A percentile compares a stretch with the other conserved stretches of the same genome.
These are phyloP conservation scores for Fraxinus quadrangulata DNA, from an alignment of 257 asterid genomes.

Conservation along the genomic window DNA sequence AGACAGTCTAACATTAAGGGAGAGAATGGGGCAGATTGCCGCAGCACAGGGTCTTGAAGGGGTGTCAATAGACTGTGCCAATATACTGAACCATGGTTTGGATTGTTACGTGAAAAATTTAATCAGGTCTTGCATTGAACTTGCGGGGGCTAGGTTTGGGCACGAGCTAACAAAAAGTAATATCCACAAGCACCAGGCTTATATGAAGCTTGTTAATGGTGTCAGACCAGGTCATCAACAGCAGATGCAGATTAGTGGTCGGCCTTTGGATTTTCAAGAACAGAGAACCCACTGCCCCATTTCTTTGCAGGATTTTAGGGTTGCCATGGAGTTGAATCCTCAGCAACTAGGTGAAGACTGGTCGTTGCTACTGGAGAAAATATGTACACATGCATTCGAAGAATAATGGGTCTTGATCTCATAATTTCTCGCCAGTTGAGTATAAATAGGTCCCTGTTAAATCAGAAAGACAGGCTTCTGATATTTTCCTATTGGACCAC, in stretches of 20 bases:
- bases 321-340: constrained; percentile 86
- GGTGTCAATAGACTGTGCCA: constrained; percentile 68
- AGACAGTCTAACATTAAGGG: constrained; percentile 57
- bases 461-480: constrained; percentile 40
- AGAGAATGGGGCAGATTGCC: constrained; percentile 78
- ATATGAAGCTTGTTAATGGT: constrained; percentile 62
- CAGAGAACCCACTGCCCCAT: constrained; percentile 40
- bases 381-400: constrained; percentile 61
- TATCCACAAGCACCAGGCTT: constrained; percentile 41
- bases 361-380: constrained; percentile 83
- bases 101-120: constrained; percentile 74
- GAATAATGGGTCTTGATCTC: constrained; percentile 42
- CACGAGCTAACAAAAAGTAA: constrained; percentile 40
- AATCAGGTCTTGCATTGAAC: constrained; percentile 63
- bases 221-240: constrained; percentile 61
- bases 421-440: constrained; percentile 31
- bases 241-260: constrained; percentile 54
- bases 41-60: constrained; percentile 71
- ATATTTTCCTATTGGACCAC: neutral
- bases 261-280: constrained; percentile 48
- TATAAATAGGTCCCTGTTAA: constrained; percentile 50
- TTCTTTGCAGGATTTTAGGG: constrained; percentile 76
- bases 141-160: constrained; percentile 59
- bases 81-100: constrained; percentile 65
- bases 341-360: constrained; percentile 88